Base-by-base conservation (phyloP, 768 basidiomycete genomes). In the Tricholoma hemisulphureum region DNA sequence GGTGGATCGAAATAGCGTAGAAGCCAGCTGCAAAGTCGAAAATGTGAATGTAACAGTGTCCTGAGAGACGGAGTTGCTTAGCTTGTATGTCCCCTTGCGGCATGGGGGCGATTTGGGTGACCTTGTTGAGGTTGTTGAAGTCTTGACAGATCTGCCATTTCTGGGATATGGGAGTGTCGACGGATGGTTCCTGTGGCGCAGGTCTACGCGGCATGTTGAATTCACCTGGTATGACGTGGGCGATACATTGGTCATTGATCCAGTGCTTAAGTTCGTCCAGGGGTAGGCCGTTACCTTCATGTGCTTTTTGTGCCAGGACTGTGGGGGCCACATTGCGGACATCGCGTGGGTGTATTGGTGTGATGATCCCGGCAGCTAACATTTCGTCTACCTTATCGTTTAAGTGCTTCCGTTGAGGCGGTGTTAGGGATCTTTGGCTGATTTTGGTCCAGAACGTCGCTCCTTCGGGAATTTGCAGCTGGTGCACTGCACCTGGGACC, bases 81-180 rank as follows among this genome's bases (percentile, higher is more conserved):
- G 65, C 64, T 0, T 63, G 39, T 0, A 82, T 73, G 59, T 80
- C 70, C 0, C 77, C n/a, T n/a, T n/a, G n/a, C n/a, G n/a, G n/a
- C n/a, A n/a, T n/a, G n/a, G n/a, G n/a, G n/a, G n/a, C n/a, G n/a
- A n/a, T n/a, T n/a, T n/a, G n/a, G n/a, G n/a, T n/a, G n/a, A n/a
- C n/a, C n/a, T n/a, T n/a, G n/a, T n/a, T n/a, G n/a, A n/a, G n/a
- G n/a, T n/a, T n/a, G n/a, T n/a, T n/a, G n/a, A n/a, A n/a, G n/a
- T n/a, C n/a, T n/a, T n/a, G n/a, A n/a, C n/a, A n/a, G n/a, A n/a
- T n/a, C 6, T 74, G 18, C 74, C 72, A 79, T 39, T 75, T 43
- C 13, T 51, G 35, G 9, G 50, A 43, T 48, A 20, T 3, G 18
- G 8, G 16, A n/a, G 41, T 9, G 0, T 23, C 23, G 26, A 54